Conservation (phyloP, 2,329 filamentous ascomycete species). For the Aspergillus sp. region DNA sequence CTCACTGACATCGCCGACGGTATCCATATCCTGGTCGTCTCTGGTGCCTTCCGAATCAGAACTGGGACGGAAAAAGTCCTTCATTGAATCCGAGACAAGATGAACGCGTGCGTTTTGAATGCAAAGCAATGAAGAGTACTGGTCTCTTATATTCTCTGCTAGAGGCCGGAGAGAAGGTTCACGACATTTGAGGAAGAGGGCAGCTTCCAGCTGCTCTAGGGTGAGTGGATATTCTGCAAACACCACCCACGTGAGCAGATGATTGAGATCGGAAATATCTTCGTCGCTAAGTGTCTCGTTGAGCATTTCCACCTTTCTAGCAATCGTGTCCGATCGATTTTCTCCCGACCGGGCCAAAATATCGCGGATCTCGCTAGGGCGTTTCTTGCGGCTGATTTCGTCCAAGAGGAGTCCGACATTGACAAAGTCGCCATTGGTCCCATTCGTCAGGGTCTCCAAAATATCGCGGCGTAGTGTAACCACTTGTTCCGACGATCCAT, state of each 20-base stretch:
- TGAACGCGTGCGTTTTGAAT: slow-evolving; percentile 14
- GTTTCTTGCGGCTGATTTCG: slow-evolving; percentile 30
- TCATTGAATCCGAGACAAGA: slow-evolving; percentile 27
- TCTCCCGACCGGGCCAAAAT: slow-evolving; percentile 27
- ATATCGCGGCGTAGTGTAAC: slow-evolving; percentile 17
- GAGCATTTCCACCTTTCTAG: slow-evolving; percentile 17
- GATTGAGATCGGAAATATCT: slow-evolving; percentile 30
- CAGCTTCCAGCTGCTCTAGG: slow-evolving; percentile 22
- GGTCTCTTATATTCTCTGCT: slow-evolving; percentile 25
- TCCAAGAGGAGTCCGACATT: slow-evolving; percentile 26
- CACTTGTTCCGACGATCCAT: slow-evolving; percentile 22
- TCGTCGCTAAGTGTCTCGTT: slow-evolving; percentile 28
- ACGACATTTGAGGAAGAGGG: slow-evolving; percentile 24
- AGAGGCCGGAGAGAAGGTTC: slow-evolving; percentile 29
- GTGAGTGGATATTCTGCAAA: slow-evolving; percentile 5
- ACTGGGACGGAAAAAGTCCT: slow-evolving; percentile 13
- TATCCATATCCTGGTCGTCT: background rate
- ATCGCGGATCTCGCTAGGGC: slow-evolving; percentile 28
- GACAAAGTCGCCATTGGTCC: slow-evolving; percentile 26
- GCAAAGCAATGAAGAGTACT: slow-evolving; percentile 27
- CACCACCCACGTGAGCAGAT: slow-evolving; percentile 27
- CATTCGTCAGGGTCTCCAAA: slow-evolving; percentile 19
- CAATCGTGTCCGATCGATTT: slow-evolving; percentile 26
- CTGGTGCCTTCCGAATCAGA: background rate
- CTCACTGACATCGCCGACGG: slow-evolving; percentile 20